These are phyloP conservation scores for Camellia lanceoleosa DNA, from an alignment of 148 eudicot genomes.

Conservation along the genomic window DNA sequence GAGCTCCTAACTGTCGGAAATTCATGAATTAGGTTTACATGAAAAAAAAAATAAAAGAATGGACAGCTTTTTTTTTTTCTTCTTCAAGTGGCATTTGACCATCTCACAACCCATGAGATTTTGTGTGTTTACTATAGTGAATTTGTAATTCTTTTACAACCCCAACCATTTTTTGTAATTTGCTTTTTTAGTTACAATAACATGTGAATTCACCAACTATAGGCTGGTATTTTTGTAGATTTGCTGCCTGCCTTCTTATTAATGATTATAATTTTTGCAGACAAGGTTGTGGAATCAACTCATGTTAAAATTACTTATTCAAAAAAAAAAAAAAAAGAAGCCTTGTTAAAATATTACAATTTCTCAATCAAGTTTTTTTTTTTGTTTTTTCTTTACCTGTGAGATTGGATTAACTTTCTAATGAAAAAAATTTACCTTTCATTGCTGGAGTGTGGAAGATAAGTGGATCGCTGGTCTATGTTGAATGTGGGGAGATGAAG, in stretches of 20 bases:
- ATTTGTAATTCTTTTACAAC: slow-evolving; percentile 1
- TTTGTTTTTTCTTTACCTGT: background rate
- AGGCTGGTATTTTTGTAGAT: slow-evolving; percentile 30
- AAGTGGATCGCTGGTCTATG: too few species aligned
- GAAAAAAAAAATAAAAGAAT: background rate
- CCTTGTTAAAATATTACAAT: too few species aligned
- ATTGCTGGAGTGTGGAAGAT: too few species aligned
- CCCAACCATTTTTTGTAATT: background rate
- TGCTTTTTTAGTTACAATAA: background rate
- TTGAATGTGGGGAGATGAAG: too few species aligned
- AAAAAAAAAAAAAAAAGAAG: too few species aligned
- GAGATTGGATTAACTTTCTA: too few species aligned
- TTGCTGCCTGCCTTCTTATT: slow-evolving; percentile 13
- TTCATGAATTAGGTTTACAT: slow-evolving; percentile 54
- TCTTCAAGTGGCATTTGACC: background rate
- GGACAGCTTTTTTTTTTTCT: background rate
- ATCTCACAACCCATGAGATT: background rate
- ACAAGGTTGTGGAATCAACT: background rate
- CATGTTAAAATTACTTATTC: too few species aligned
- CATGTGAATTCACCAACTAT: slow-evolving; percentile 24
- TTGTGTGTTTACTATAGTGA: background rate
- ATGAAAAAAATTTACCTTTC: too few species aligned
- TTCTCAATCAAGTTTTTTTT: background rate
- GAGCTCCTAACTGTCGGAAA: slow-evolving; percentile 75
- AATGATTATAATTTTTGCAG: slow-evolving; percentile 17